These are phyloP conservation scores for Hymenoscyphus scutula DNA, from an alignment of 2,329 filamentous ascomycete genomes.

Conservation along the genomic window DNA sequence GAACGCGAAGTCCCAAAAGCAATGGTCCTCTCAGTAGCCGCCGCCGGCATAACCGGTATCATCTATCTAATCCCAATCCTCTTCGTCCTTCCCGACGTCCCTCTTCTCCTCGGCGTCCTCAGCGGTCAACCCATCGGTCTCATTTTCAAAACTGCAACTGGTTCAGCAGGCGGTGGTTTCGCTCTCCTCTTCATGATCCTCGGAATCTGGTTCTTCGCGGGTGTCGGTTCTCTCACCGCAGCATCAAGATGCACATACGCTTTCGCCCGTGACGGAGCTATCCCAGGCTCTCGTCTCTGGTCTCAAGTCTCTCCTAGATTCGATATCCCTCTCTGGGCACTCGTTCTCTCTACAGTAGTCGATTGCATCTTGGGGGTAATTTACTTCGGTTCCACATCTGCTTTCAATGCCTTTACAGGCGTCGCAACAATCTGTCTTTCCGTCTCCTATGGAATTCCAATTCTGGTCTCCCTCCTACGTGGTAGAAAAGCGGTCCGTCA, in stretches of 20 bases:
- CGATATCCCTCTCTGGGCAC: slow-evolving; percentile 68
- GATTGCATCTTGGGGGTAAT: slow-evolving; percentile 73
- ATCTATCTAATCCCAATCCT: slow-evolving; percentile 53
- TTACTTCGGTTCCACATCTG: slow-evolving; percentile 74
- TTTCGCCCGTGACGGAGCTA: slow-evolving; percentile 65
- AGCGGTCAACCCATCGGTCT: slow-evolving; percentile 49
- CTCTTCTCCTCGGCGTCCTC: slow-evolving; percentile 45
- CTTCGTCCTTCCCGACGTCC: slow-evolving; percentile 46
- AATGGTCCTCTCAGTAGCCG: slow-evolving; percentile 46
- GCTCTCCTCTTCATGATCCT: slow-evolving; percentile 49
- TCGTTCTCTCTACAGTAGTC: slow-evolving; percentile 65
- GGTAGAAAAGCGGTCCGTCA: slow-evolving; percentile 63
- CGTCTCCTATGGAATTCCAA: slow-evolving; percentile 72
- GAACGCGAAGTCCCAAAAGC: slow-evolving; percentile 48
- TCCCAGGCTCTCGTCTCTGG: slow-evolving; percentile 62
- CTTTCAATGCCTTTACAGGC: slow-evolving; percentile 77
- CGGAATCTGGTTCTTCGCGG: slow-evolving; percentile 51
- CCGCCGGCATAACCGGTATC: slow-evolving; percentile 48
- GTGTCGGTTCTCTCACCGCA: slow-evolving; percentile 50
- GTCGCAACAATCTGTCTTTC: slow-evolving; percentile 78
- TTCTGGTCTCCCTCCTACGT: slow-evolving; percentile 67
- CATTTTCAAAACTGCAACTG: slow-evolving; percentile 50
- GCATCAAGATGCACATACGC: slow-evolving; percentile 64
- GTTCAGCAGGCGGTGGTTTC: slow-evolving; percentile 45
- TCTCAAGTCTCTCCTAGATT: slow-evolving; percentile 64